Conservation (phyloP, 2,329 filamentous ascomycete species). For the Pseudogymnoascus sp. region DNA sequence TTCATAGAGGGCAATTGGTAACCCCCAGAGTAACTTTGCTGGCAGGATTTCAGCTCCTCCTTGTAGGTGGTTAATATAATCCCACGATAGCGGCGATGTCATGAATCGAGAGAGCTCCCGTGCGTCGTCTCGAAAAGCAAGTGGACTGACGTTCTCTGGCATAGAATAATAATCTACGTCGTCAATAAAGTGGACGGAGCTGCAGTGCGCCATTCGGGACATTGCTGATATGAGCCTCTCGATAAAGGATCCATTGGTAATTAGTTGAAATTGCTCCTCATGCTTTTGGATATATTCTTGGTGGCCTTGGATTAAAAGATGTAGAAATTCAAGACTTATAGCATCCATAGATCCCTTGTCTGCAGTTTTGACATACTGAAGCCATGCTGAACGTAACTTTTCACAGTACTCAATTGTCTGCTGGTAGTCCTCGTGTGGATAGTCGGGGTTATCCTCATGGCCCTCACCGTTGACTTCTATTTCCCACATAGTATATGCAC, state of each 20-base stretch:
- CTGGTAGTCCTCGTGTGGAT: not conserved
- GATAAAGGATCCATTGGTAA: conserved; percentile 10
- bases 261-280: conserved; percentile 10
- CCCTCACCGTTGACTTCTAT: not conserved
- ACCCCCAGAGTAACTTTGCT: conserved; percentile 6
- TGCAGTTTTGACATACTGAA: not conserved
- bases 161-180: not conserved
- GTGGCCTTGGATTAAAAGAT: not conserved
- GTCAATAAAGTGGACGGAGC: conserved; percentile 3
- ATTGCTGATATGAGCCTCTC: conserved; percentile 8
- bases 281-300: not conserved
- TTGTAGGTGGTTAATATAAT: not conserved
- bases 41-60: not conserved
- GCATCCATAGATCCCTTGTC: not conserved
- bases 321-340: not conserved
- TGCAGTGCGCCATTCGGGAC: not conserved
- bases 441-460: not conserved
- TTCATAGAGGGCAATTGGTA: conserved; percentile 4
- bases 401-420: not conserved
- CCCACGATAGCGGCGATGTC: not conserved
- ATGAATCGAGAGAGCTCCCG: conserved; percentile 1
- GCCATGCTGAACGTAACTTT: not conserved
- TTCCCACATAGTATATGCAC: not conserved
- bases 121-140: not conserved
- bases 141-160: not conserved